These are phyloP conservation scores for Phialemonium atrogriseum DNA, from an alignment of 2,329 filamentous ascomycete species.

Conservation along the genomic window DNA sequence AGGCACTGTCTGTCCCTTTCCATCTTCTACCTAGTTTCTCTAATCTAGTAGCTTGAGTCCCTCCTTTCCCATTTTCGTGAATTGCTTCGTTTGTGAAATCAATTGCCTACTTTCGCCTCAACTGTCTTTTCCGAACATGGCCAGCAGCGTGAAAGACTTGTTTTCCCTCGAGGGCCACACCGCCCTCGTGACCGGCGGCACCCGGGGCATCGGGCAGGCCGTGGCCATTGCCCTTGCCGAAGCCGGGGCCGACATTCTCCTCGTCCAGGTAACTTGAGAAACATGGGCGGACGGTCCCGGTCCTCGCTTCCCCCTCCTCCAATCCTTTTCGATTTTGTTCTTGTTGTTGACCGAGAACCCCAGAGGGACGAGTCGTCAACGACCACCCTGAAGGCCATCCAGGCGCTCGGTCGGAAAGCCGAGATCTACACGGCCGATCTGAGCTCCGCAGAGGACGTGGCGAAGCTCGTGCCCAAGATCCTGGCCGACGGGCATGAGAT, in stretches of 20 bases:
- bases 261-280: slow-evolving; percentile 42
- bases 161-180: slow-evolving; percentile 51
- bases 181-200: slow-evolving; percentile 48
- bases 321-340: neutral
- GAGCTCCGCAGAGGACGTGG: slow-evolving; percentile 49
- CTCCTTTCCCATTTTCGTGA: too few relatives aligned
- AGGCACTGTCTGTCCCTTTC: too few relatives aligned
- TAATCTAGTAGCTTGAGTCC: too few relatives aligned
- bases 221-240: slow-evolving; percentile 50
- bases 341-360: neutral
- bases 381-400: slow-evolving; percentile 53
- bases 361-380: slow-evolving; percentile 25
- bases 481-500: slow-evolving; percentile 57
- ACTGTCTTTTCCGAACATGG: too few relatives aligned
- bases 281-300: too few relatives aligned
- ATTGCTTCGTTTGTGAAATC: too few relatives aligned
- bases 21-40: too few relatives aligned
- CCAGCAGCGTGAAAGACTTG: slow-evolving; percentile 19
- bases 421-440: slow-evolving; percentile 65
- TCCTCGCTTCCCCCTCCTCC: too few relatives aligned
- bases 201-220: slow-evolving; percentile 49
- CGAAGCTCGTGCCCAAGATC: slow-evolving; percentile 50
- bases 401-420: slow-evolving; percentile 57
- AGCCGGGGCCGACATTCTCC: slow-evolving; percentile 47
- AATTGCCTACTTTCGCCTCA: too few relatives aligned